Evolutionary conservation across 2,329 filamentous ascomycete genomes (phyloP).

Genomic region (Cladosporium sp.): DNA sequence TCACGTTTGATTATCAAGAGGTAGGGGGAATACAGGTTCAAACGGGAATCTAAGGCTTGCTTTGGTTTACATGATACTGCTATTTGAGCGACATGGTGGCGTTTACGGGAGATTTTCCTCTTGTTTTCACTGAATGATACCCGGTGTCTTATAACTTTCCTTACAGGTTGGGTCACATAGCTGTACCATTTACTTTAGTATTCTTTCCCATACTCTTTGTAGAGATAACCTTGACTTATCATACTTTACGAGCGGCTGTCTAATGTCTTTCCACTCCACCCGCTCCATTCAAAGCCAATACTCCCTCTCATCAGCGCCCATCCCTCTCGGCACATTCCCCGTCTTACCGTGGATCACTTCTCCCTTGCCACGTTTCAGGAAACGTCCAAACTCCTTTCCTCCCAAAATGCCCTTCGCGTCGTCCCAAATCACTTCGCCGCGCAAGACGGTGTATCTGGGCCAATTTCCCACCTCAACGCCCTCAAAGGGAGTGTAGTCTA

Average conservation of each 20-base stretch:
- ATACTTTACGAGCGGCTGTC: too few relatives aligned
- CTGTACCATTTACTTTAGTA: not conserved
- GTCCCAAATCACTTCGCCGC: constrained; percentile 55
- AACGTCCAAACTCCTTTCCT: constrained; percentile 30
- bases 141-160: not conserved
- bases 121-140: not conserved
- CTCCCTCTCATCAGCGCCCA: constrained; percentile 27
- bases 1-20: too few relatives aligned
- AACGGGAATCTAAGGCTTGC: not conserved
- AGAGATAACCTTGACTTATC: too few relatives aligned
- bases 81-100: not conserved
- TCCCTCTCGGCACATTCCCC: constrained; percentile 28
- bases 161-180: not conserved
- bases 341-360: constrained; percentile 28
- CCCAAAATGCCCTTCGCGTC: constrained; percentile 44
- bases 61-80: not conserved
- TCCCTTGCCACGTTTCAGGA: constrained; percentile 35
- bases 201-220: too few relatives aligned
- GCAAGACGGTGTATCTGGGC: constrained; percentile 58
- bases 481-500: constrained; percentile 62
- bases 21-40: not conserved
- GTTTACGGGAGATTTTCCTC: not conserved
- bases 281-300: constrained; percentile 23
- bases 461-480: constrained; percentile 55
- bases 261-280: too few relatives aligned